Evolutionary conservation across 139 green algal species (phyloP).

Genomic region (Tetradesmus obliquus): DNA sequence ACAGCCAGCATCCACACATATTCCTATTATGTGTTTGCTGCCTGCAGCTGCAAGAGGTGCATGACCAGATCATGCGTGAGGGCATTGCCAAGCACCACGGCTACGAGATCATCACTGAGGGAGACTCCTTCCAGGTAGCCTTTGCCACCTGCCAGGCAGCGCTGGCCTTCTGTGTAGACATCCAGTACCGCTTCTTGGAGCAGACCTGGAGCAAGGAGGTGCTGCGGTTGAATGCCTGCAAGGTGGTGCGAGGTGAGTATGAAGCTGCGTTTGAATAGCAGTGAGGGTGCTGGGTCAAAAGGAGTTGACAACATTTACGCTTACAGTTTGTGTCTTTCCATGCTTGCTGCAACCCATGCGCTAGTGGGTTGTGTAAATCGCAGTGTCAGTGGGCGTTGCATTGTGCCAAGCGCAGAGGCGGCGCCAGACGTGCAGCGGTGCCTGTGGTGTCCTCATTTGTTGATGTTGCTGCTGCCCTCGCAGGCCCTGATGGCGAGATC

Average conservation of each 20-base stretch:
- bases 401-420: not conserved
- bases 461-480: not conserved
- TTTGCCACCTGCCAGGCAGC: conserved; percentile 69
- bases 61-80: conserved; percentile 84
- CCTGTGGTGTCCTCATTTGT: not conserved
- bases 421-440: not conserved
- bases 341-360: too few species aligned
- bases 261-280: not conserved
- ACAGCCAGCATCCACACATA: too few species aligned
- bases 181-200: conserved; percentile 85
- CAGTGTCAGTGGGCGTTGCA: too few species aligned
- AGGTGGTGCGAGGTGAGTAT: conserved; percentile 45
- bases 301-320: not conserved
- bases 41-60: conserved; percentile 76
- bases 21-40: not conserved
- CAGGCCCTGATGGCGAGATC: not conserved
- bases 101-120: conserved; percentile 86
- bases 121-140: conserved; percentile 83
- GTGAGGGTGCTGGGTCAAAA: not conserved
- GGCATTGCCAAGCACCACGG: conserved; percentile 71
- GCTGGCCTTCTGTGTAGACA: conserved; percentile 79
- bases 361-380: too few species aligned
- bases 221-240: conserved; percentile 74
- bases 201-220: conserved; percentile 74
- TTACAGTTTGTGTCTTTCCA: not conserved